Base-by-base conservation (phyloP, 345 rosid species). In the Xanthoceras sorbifolium region DNA sequence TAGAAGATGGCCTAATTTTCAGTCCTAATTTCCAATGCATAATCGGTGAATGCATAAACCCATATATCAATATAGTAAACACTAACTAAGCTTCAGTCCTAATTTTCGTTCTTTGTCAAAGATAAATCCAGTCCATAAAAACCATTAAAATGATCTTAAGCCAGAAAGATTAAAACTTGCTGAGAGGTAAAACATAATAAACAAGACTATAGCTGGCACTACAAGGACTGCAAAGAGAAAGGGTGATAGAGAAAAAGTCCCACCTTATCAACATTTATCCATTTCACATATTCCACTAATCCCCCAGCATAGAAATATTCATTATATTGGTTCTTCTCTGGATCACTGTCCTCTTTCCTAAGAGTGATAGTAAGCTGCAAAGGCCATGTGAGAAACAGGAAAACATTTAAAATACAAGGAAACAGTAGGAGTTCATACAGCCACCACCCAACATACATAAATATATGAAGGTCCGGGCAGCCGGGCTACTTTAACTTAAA, bases 201-300 rank as follows among this genome's bases (percentile, higher is more conserved):
- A 28, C 74, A 73, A 73, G 14, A 15, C 15, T 52, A 42, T 34
- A 48, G 32, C 6, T 26, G 26, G 36, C 34, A 59, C 32, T 69
- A 55, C 25, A 69, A 50, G 57, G 25, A 7, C 29, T 5, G 29
- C 23, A 64, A 20, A 74, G 29, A 28, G 9, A 55, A 18, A 23
- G 73, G 59, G 29, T 64, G 42, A 20, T 66, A 40, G 15, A 31
- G 50, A 32, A 36, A 57, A 57, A 29, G 75, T 22, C 82, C 67
- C 83, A 92, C 98, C 97, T 97, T 97, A 72, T 94, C 98, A 66
- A 80, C 74, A 76, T 97, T 97, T 50, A 94, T 88, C 98, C 98
- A 97, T 25, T 90, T 86, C 75, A 94, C 99, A 76, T 94, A 97
- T 84, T 97, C 99, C 68, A 84, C 82, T 85, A 97, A 78, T 32